These are phyloP conservation scores for Aegilops speltoides DNA, from an alignment of 176 grass and related monocot species.

Conservation along the genomic window DNA sequence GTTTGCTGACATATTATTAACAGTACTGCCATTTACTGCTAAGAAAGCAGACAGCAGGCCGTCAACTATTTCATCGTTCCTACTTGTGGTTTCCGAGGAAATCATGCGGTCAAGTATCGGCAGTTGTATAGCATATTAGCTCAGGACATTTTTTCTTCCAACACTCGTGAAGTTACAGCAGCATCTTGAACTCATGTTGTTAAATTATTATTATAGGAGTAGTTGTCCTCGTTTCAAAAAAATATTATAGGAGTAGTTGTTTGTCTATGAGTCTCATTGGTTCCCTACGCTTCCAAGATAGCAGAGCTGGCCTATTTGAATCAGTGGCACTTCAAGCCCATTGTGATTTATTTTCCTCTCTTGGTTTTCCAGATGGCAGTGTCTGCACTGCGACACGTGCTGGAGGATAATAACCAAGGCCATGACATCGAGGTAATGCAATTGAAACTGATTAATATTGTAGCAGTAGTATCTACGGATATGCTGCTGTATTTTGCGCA, in stretches of 20 bases:
- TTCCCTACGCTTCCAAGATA: not conserved
- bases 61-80: not conserved
- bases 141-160: not conserved
- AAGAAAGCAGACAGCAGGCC: not conserved
- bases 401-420: not conserved
- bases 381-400: constrained; percentile 16
- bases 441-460: not conserved
- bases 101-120: not conserved
- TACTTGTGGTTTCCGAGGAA: not conserved
- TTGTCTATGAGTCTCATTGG: not conserved
- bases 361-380: constrained; percentile 32
- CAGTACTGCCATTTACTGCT: not conserved
- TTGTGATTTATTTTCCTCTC: not conserved
- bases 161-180: not conserved
- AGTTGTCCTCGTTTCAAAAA: no score
- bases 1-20: not conserved
- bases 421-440: constrained; percentile 23
- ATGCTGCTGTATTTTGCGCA: not conserved
- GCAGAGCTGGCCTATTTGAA: not conserved
- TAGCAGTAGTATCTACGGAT: not conserved
- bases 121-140: not conserved
- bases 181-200: not conserved
- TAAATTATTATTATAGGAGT: not conserved
- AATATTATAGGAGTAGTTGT: not conserved
- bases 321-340: not conserved